These are phyloP conservation scores for Melanopsichium pennsylvanicum DNA, from an alignment of 1,284 basidiomycete species.

Conservation along the genomic window DNA sequence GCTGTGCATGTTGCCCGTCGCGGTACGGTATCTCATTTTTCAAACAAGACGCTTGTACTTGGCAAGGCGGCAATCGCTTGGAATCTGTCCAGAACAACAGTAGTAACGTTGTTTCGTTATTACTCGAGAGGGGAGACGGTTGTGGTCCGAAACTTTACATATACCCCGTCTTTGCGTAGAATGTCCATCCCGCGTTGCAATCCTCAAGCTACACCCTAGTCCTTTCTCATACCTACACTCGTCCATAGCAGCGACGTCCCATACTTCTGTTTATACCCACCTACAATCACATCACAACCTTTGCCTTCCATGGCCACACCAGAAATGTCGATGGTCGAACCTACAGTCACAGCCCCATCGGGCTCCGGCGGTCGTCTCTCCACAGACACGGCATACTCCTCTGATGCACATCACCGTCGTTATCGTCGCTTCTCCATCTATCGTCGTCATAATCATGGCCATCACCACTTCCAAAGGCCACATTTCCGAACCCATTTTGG, in stretches of 20 bases:
- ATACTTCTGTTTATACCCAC: neutral
- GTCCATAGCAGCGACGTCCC: neutral
- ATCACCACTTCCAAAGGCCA: too few relatives aligned
- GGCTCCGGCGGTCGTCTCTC: constrained; percentile 17
- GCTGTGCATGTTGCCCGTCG: too few relatives aligned
- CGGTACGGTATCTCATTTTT: too few relatives aligned
- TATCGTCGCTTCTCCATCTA: neutral
- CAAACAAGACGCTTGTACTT: too few relatives aligned
- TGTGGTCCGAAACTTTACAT: neutral
- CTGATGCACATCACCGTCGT: neutral
- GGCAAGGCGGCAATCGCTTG: neutral
- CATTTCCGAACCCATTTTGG: too few relatives aligned
- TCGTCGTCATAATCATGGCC: neutral
- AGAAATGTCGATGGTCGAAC: constrained; percentile 12
- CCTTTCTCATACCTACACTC: too few relatives aligned
- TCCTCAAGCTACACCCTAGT: too few relatives aligned
- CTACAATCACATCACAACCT: neutral
- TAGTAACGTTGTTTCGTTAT: too few relatives aligned
- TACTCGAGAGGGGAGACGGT: too few relatives aligned
- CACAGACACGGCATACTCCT: constrained; percentile 17
- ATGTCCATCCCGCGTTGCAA: too few relatives aligned
- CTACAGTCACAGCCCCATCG: neutral
- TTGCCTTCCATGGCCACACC: constrained; percentile 2
- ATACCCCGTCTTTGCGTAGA: neutral
- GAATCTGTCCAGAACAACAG: too few relatives aligned